Percentiles rank a stretch among this genome's conserved stretches.
These are phyloP conservation scores for Actinomortierella ambigua DNA, from an alignment of 371 early-diverging fungal genomes.

Conservation along the genomic window DNA sequence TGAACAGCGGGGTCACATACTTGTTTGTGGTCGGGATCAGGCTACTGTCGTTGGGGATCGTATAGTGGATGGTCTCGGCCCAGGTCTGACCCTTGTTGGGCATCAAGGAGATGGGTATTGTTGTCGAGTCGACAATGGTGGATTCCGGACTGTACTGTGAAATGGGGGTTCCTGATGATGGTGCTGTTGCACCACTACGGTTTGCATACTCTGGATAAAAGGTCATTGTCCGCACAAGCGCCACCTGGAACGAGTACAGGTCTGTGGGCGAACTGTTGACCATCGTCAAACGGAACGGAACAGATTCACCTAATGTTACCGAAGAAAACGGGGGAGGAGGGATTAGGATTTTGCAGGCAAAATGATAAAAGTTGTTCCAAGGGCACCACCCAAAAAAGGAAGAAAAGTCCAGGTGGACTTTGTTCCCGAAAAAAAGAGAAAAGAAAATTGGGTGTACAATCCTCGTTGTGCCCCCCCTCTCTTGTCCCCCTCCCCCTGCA, in stretches of 20 bases:
- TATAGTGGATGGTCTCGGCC: slow-evolving; percentile 31
- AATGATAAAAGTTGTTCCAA: neutral
- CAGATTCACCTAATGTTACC: slow-evolving; percentile 16
- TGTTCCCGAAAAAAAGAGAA: neutral
- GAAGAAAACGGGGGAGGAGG: neutral
- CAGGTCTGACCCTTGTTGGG: slow-evolving; percentile 22
- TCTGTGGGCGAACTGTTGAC: slow-evolving; percentile 18
- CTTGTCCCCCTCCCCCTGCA: no score
- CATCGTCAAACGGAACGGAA: slow-evolving; percentile 13
- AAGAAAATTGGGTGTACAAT: no score
- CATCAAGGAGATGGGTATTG: slow-evolving; percentile 22
- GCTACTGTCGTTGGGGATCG: slow-evolving; percentile 7
- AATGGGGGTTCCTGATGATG: slow-evolving; percentile 3
- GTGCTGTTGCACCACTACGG: neutral
- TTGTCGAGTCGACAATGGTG: slow-evolving; percentile 17
- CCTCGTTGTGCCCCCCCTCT: no score
- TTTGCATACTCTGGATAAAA: neutral
- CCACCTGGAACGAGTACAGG: slow-evolving; percentile 23
- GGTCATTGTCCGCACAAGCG: slow-evolving; percentile 24
- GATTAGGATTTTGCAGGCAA: neutral
- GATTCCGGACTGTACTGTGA: slow-evolving; percentile 8
- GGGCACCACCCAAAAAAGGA: slow-evolving; percentile 5
- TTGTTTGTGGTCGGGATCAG: slow-evolving; percentile 22
- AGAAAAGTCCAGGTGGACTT: slow-evolving; percentile 17
- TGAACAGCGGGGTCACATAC: slow-evolving; percentile 18